These are phyloP conservation scores for Phialocephala subalpina DNA, from an alignment of 2,329 filamentous ascomycete genomes.

Conservation along the genomic window DNA sequence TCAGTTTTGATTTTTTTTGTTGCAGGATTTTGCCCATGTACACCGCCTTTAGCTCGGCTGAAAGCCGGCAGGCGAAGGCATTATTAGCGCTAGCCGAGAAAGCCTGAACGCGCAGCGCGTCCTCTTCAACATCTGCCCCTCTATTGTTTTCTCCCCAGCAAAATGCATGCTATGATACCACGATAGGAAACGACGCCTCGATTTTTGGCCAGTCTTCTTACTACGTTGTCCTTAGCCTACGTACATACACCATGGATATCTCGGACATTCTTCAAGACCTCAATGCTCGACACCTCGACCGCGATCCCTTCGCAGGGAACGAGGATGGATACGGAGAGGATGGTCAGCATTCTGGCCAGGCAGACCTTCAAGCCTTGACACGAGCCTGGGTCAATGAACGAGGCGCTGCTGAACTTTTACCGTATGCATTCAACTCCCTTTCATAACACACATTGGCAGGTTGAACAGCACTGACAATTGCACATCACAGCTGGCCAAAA, in stretches of 20 bases:
- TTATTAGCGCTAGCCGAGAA: not conserved
- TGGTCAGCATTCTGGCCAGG: slow-evolving; percentile 72
- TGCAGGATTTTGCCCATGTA: not conserved
- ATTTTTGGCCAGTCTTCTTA: not conserved
- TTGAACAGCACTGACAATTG: slow-evolving; percentile 15
- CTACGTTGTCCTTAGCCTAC: not conserved
- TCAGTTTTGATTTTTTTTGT: not conserved
- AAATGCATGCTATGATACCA: not conserved
- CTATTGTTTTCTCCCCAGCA: not conserved
- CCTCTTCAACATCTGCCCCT: not conserved
- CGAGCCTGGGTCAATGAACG: slow-evolving; percentile 94
- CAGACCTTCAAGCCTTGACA: slow-evolving; percentile 86
- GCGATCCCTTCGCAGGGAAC: slow-evolving; percentile 48
- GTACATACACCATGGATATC: slow-evolving; percentile 68
- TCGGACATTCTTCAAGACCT: slow-evolving; percentile 82
- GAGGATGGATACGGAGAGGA: slow-evolving; percentile 43
- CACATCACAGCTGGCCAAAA: slow-evolving; percentile 64
- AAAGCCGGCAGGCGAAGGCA: not conserved
- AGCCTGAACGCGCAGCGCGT: not conserved
- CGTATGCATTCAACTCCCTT: slow-evolving; percentile 53
- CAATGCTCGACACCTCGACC: slow-evolving; percentile 61
- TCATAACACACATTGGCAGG: not conserved
- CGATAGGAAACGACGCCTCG: not conserved
- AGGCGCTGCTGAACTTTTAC: slow-evolving; percentile 86
- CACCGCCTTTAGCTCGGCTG: no score